Percentiles rank a stretch among this genome's conserved stretches.
Conservation (phyloP, 2,329 filamentous ascomycete genomes). For the Seiridium cupressi region DNA sequence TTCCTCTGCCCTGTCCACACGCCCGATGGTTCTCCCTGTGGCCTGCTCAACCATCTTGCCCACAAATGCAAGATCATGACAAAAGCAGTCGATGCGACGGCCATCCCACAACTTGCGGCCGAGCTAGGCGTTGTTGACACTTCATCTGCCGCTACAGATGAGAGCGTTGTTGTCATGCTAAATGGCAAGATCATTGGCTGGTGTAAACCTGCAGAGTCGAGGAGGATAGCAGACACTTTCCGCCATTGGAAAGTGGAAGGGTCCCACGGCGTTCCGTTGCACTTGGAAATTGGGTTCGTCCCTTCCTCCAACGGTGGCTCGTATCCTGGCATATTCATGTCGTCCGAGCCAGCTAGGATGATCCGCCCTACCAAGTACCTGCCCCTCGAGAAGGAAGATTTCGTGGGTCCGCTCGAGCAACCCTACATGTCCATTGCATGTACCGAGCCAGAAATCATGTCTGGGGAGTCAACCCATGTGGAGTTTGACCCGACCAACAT, state of each 20-base stretch:
- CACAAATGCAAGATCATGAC: constrained; percentile 94
- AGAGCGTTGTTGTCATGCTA: constrained; percentile 85
- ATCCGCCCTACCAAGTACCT: constrained; percentile 90
- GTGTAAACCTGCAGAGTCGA: constrained; percentile 81
- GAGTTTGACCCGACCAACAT: constrained; percentile 96
- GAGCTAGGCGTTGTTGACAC: constrained; percentile 76
- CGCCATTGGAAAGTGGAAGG: constrained; percentile 96
- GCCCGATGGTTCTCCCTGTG: constrained; percentile 92
- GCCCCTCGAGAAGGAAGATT: constrained; percentile 80
- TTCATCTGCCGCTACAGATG: constrained; percentile 75
- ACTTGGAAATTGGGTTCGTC: constrained; percentile 90
- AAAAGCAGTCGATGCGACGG: constrained; percentile 68
- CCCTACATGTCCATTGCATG: constrained; percentile 98
- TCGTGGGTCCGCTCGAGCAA: constrained; percentile 90
- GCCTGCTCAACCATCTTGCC: constrained; percentile 88
- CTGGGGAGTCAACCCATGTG: constrained; percentile 89
- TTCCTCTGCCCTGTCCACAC: constrained; percentile 98
- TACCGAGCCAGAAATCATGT: constrained; percentile 80
- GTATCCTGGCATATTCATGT: constrained; percentile 94
- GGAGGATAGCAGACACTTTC: constrained; percentile 79
- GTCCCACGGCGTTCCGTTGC: constrained; percentile 71
- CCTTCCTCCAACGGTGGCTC: constrained; percentile 88
- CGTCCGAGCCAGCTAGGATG: constrained; percentile 82
- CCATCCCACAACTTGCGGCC: constrained; percentile 69
- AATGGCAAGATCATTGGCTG: constrained; percentile 89